Evolutionary conservation across 495 filamentous ascomycete species (phyloP), one percentile per base, ranked within the genome.

Genomic region (Penicillium angulare): DNA sequence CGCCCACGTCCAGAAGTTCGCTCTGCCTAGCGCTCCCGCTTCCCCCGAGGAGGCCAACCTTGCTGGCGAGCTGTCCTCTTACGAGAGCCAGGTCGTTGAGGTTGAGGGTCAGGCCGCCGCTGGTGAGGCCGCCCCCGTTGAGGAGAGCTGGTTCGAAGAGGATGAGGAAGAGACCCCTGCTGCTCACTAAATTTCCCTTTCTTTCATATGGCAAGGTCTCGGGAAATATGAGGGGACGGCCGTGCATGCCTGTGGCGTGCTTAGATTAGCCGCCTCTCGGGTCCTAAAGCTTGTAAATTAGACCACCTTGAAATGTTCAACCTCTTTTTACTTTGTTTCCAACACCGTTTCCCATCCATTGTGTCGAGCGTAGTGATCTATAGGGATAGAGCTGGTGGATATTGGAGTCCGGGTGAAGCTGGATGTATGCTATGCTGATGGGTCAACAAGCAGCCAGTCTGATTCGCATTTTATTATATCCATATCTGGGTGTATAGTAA

Each of bases 41-140:
- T 90, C 88, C 21, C 93, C 93, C 63, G 92, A 96, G 73, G 92
- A 97, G 79, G 74, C 84, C 72, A 88, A 93, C 72, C 85, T 97
- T 38, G 89, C 91, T 61, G 84, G 80, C 66, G 90, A 92, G 67
- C 69, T 99, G 67, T 88, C 92, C 77, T 81, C 86, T 55, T 99
- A 99, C 80, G 91, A 97, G 83, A 76, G 72, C 60, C 87, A 91
- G 79, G 80, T 86, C 49, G 92, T 97, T 49, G 93, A 99, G 74
- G 84, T 97, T 59, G 93, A 99, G 79, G 92, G 92, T 50, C 86
- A 90, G 74, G 73, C 77, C 31, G 66, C 68, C 49, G 67, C 65
- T 29, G 88, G 76, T 34, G 80, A 80, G 65, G 72, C 74, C 24
- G 71, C 72, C 24, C 78, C 77, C 39, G 77, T 73, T 48, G 84